Evolutionary conservation across 345 rosid species (phyloP).

Genomic region (Eucalyptus paniculata): DNA sequence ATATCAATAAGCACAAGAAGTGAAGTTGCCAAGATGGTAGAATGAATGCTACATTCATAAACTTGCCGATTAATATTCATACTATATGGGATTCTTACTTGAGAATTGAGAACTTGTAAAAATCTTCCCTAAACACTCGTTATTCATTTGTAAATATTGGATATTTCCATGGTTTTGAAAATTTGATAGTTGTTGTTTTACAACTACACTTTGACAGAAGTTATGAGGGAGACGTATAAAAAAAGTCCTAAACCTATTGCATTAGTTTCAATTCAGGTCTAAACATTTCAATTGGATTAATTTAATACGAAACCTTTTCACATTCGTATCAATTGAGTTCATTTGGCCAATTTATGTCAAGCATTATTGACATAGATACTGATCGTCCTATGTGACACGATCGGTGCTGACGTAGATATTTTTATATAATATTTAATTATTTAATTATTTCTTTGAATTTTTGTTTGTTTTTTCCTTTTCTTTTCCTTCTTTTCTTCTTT

Average conservation of each 20-base stretch:
- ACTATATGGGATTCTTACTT: background rate
- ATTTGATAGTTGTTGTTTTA: background rate
- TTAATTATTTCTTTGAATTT: too few relatives aligned
- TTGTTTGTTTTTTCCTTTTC: too few relatives aligned
- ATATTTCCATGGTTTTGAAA: background rate
- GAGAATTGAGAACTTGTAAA: background rate
- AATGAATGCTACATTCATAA: background rate
- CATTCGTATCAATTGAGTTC: accelerated
- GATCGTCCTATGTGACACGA: accelerated
- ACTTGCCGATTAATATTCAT: background rate
- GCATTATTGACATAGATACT: accelerated
- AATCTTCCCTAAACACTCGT: background rate
- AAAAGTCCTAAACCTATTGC: too few relatives aligned
- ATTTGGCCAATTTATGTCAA: too few relatives aligned
- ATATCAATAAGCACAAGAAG: background rate
- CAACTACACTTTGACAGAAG: too few relatives aligned
- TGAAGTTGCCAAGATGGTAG: background rate
- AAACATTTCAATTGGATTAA: too few relatives aligned
- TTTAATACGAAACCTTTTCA: too few relatives aligned
- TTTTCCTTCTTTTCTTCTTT: too few relatives aligned
- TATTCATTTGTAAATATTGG: background rate
- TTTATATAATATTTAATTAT: too few relatives aligned
- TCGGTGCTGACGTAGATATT: accelerated
- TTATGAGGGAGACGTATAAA: too few relatives aligned
- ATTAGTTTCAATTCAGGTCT: accelerated